Base-by-base conservation (phyloP, 805 yeast species). In the Zygosaccharomyces kombuchaensis region DNA sequence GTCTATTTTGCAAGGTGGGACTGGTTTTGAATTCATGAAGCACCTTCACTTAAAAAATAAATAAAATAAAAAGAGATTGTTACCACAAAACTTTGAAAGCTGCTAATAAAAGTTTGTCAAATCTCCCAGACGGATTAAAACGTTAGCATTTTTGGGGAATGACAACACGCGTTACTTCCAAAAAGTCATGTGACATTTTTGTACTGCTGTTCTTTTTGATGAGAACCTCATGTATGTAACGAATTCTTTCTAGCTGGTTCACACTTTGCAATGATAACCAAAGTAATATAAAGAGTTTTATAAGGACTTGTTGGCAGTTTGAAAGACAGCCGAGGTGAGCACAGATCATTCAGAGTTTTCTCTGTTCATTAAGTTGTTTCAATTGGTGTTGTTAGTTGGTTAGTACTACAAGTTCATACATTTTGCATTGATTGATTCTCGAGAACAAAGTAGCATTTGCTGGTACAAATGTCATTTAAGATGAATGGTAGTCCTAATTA, bases 401-500 rank as follows among this genome's bases (percentile, higher is more conserved):
- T 8, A 29, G 2, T 14, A 29, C 5, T 29, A 10, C 14, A 13
- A 10, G 3, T 29, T 29, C 16, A 13, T 10, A 3, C 32, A n/a
- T 10, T 29, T 29, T n/a, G 32, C 16, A 29, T 29, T 29, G 32
- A 29, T 16, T 5, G 29, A 25, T 36, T 38, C 17, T 26, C 19
- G 34, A 38, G 41, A 12, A 32, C 16, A 12, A 7, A n/a, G 25
- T 38, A 38, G 34, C 41, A 38, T 38, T 38, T 38, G 41, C 41
- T 38, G 41, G 41, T 13, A 41, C 41, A 37, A 40, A 50, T 47
- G 52, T 48, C 52, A 21, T 42, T 42, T 27, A 45, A 40, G 13
- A 34, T 21, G 30, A 40, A 40, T 32, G 38, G 40, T 8, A 12
- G 35, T 32, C 13, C 31, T 25, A 46, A 34, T 23, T 38, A 41